These are phyloP conservation scores for Neonectria neomacrospora DNA, from an alignment of 2,329 filamentous ascomycete genomes.

Conservation along the genomic window DNA sequence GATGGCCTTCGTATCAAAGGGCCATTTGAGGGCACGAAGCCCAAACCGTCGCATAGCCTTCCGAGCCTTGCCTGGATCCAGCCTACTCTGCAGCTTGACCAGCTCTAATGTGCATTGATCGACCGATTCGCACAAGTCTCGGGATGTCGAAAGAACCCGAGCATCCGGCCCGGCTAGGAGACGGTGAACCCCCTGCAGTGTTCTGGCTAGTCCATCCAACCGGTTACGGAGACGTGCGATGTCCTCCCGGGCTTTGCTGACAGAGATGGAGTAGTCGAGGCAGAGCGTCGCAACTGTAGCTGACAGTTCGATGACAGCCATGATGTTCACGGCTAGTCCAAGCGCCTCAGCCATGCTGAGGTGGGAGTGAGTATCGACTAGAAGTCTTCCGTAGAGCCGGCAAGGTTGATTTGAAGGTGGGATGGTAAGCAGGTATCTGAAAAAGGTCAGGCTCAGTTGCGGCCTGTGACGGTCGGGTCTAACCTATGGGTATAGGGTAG, in stretches of 20 bases:
- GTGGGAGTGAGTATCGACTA: too few species aligned
- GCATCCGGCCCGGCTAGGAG: conserved; percentile 10
- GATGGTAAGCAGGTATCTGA: too few species aligned
- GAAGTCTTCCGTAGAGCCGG: neutral
- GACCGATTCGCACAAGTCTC: conserved; percentile 15
- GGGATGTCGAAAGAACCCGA: conserved; percentile 6
- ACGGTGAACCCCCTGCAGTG: conserved; percentile 7
- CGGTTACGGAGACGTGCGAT: conserved; percentile 1
- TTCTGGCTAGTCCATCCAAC: neutral
- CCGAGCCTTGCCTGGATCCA: conserved; percentile 11
- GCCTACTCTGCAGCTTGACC: conserved; percentile 10
- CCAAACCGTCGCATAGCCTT: conserved; percentile 22
- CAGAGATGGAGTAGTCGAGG: conserved; percentile 4
- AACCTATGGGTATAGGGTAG: too few species aligned
- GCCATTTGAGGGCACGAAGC: conserved; percentile 25
- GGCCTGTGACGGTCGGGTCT: too few species aligned
- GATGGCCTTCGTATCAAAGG: conserved; percentile 26
- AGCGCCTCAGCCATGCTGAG: conserved; percentile 5
- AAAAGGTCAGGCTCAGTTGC: too few species aligned
- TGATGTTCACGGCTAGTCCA: conserved; percentile 10
- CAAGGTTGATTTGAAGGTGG: too few species aligned
- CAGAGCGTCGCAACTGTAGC: conserved; percentile 9
- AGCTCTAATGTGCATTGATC: conserved; percentile 12
- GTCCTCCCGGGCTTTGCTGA: conserved; percentile 13
- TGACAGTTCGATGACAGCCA: conserved; percentile 17